Conservation (phyloP, 73 alveolate species). For the Paramecium tetraurelia region DNA sequence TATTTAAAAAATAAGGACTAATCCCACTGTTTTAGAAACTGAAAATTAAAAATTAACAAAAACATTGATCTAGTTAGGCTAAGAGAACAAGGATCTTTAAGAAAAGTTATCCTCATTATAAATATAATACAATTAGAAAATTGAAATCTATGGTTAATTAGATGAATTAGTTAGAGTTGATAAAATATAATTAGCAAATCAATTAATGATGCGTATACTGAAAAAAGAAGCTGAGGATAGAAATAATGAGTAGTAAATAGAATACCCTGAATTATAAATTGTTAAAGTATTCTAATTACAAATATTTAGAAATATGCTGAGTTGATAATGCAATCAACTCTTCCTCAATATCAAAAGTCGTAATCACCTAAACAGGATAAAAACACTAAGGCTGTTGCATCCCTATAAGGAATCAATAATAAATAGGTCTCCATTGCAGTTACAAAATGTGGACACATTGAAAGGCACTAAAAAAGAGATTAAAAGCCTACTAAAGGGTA, state of each 20-base stretch:
- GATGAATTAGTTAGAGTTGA: not conserved
- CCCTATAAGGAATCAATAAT: not conserved
- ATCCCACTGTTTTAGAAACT: constrained; percentile 3
- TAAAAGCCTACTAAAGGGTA: not conserved
- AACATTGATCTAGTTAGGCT: not conserved
- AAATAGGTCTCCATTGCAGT: not conserved
- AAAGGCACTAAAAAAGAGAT: constrained; percentile 13
- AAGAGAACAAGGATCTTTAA: not conserved
- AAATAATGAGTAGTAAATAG: not conserved
- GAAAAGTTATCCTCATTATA: not conserved
- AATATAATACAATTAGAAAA: not conserved
- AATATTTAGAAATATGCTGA: not conserved
- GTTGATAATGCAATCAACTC: not conserved
- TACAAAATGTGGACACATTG: not conserved
- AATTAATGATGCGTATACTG: not conserved
- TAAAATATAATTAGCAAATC: not conserved
- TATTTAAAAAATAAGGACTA: not conserved
- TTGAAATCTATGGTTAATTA: not conserved
- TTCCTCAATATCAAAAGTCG: not conserved
- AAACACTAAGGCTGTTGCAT: not conserved
- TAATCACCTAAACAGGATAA: not conserved
- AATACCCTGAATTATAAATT: not conserved
- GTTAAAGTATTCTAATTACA: not conserved
- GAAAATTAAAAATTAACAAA: not conserved
- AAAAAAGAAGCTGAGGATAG: constrained; percentile 27